phyloP scores from a whole-genome alignment of 768 basidiomycete species.

The Rhodotorula babjevae region DNA sequence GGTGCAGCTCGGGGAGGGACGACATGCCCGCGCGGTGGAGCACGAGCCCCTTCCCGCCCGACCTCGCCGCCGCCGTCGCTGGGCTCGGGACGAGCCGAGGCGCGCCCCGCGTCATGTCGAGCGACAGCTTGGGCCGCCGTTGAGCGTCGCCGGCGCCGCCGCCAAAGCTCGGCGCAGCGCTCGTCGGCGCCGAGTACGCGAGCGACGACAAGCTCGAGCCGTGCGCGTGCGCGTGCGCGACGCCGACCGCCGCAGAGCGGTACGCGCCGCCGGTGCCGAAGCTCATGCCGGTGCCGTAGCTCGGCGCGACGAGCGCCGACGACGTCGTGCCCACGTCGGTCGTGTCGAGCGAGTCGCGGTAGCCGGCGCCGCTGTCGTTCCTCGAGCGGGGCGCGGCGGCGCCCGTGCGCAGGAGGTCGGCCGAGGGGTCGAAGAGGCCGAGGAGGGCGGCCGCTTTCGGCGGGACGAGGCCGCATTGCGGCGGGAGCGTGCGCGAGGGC shows the following conservation, averaged over 20 bases:
- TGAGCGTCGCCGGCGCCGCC: neutral
- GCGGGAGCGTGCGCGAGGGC: neutral
- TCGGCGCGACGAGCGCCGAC: neutral
- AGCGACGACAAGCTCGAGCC: neutral
- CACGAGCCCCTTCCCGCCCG: neutral
- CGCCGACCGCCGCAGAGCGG: no score
- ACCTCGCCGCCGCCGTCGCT: no score
- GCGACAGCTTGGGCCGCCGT: neutral
- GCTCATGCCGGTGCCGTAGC: neutral
- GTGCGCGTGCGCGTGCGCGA: neutral
- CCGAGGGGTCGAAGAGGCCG: slow-evolving; percentile 17
- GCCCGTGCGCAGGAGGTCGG: neutral
- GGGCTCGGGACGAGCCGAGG: neutral
- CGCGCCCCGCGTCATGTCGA: neutral
- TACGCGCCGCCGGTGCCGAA: no score
- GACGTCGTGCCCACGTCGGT: no score
- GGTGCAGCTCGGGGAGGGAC: slow-evolving; percentile 11
- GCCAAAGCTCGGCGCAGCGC: neutral
- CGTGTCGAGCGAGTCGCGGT: neutral
- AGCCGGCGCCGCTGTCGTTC: no score
- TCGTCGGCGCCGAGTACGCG: neutral
- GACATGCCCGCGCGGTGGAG: slow-evolving; percentile 1
- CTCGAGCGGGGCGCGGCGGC: no score
- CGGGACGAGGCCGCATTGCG: slow-evolving; percentile 1
- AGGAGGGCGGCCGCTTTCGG: slow-evolving; percentile 29